Evolutionary conservation across 345 rosid genomes (phyloP), one percentile per base, ranked within the genome.

Genomic region (Cardamine resedifolia): DNA sequence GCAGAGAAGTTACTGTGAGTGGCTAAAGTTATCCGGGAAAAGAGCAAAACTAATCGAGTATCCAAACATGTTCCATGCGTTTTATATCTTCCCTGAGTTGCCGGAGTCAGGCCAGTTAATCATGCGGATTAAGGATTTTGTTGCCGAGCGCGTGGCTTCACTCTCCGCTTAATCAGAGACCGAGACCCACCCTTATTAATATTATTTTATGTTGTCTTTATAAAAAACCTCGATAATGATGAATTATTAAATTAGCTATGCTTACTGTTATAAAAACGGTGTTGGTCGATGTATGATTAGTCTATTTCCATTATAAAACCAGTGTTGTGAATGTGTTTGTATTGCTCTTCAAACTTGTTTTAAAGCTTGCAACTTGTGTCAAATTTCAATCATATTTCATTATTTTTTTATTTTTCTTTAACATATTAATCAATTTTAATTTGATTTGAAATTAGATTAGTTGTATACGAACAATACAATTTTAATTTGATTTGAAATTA

Each of bases 1-100:
- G 96, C 97, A 90, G 53, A 84, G 75, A 67, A 79, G 82, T 58
- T 93, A 93, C 51, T 83, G 38, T 18, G 79, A 84, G 59, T 89
- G 97, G 97, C 34, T 93, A 73, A 83, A 63, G 77, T 80, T 67
- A 48, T 87, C 83, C 27, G 97, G 94, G 49, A 90, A 90, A 67
- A 77, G 75, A 56, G 90, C 81, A 0, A 78, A 58, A 0, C n/a
- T 93, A 66, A 58, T 90, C 56, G 96, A 93, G 72, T 90, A 83
- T 76, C 88, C 92, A 36, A 78, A 79, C 60, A 85, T 84, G 96
- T 75, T 81, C 19, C 98, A 93, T 68, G 91, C 96, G 0, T 93
- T 93, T 66, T 93, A 93, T 62, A 7, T 89, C 1, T 87, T 89
- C 16, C 97, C 97, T 3, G 96, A 89, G 48, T 34, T 93, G 36